Base-by-base conservation (phyloP, 768 basidiomycete genomes). In the Boletus rubescentipes region DNA sequence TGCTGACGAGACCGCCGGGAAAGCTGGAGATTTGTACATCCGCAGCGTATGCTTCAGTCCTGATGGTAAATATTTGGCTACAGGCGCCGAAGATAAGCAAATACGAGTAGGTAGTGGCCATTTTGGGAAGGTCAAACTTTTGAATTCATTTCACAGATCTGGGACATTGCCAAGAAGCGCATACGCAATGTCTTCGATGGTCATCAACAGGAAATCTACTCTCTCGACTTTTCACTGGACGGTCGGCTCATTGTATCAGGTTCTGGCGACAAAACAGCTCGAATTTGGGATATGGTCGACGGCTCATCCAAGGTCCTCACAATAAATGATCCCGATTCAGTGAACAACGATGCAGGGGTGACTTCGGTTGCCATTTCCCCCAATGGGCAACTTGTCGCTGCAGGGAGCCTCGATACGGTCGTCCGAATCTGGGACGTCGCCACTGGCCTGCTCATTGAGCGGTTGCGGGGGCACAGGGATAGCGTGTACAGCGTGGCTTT, bases 171-270 rank as follows among this genome's bases (percentile, higher is more conserved):
- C 42, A 86, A 84, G 63, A 86, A 87, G 62, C 81, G 82, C 34
- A 91, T 95, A 65, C 82, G 86, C 51, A 86, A 82, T 58, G 75
- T 90, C 10, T 92, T 95, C 62, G 85, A 89, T 59, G 94, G 94
- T 5, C 94, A 97, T 73, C 84, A 85, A 63, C 89, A 93, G 66
- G 94, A 96, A 65, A 93, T 97, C 64, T 96, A 96, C 72, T 92
- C 93, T 1, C 85, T 97, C 58, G 92, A 91, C 70, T 96, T 94
- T 72, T 91, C 91, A 2, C 72, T 78, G n/a, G 90, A 94, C 61
- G 93, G 94, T 8, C 79, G 85, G 5, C 79, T 89, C 61, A 87
- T 96, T 59, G 91, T 94, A 10, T 93, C 91, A 4, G 94, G 93
- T 15, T 93, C 91, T 0, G 93, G 93, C 3, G 82, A 83, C 67